Conservation (phyloP, 1,284 basidiomycete species). For the Mixia osmundae region DNA sequence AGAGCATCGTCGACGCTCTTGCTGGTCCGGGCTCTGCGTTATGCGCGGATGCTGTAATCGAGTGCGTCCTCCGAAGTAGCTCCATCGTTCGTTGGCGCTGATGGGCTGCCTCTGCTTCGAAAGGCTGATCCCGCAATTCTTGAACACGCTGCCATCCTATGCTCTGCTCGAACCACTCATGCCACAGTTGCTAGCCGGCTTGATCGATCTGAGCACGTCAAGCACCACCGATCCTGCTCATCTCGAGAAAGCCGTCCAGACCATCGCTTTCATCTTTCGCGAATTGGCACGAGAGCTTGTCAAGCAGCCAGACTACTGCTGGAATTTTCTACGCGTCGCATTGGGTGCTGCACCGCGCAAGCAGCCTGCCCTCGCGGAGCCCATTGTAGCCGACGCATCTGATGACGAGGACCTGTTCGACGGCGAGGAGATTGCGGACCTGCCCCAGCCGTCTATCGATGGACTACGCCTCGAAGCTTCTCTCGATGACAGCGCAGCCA, state of each 20-base stretch:
- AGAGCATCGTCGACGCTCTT: constrained; percentile 9
- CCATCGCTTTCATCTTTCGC: constrained; percentile 14
- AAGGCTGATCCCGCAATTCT: constrained; percentile 16
- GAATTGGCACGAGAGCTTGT: constrained; percentile 14
- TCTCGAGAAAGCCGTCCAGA: constrained; percentile 13
- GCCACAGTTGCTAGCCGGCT: constrained; percentile 5
- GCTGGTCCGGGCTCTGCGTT: constrained; percentile 10
- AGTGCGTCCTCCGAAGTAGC: constrained; percentile 13
- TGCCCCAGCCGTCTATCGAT: constrained; percentile 10
- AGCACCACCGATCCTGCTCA: constrained; percentile 10
- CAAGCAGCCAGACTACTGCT: constrained; percentile 1
- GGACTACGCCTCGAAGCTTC: not conserved
- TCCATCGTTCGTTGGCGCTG: constrained; percentile 1
- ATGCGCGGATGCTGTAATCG: constrained; percentile 10
- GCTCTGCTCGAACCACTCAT: constrained; percentile 11
- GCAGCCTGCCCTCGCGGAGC: constrained; percentile 8
- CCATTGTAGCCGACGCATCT: constrained; percentile 1
- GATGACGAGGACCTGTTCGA: constrained; percentile 4
- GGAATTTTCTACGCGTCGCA: constrained; percentile 9
- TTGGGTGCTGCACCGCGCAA: constrained; percentile 13
- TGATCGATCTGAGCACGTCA: constrained; percentile 8
- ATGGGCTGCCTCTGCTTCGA: not conserved
- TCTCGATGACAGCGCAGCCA: not conserved
- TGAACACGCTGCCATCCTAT: constrained; percentile 9
- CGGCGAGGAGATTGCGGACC: not conserved